Base-by-base conservation (phyloP, 108 stramenopile genomes). In the Mediolabrus comicus region DNA sequence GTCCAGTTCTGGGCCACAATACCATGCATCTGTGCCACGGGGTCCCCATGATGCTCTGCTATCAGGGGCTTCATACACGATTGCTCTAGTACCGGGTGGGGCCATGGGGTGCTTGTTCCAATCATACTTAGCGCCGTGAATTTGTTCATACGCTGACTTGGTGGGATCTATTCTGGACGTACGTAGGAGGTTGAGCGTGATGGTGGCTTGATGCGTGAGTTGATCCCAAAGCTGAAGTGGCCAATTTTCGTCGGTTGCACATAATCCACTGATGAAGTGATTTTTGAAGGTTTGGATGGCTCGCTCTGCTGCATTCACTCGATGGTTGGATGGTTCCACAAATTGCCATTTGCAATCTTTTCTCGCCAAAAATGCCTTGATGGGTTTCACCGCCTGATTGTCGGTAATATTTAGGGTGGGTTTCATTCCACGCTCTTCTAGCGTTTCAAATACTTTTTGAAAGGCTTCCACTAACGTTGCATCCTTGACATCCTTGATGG, bases 1-100 rank as follows among this genome's bases (percentile, higher is more conserved):
- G 10, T 84, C 72, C 31, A 73, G 29, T 4, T 76, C 74, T n/a
- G 84, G 80, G 3, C 77, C 77, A n/a, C 81, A 17, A 52, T 81
- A 84, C 80, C 80, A 81, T 14, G 62, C 71, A 19, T 58, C 67
- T n/a, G 14, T 26, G 5, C 62, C 77, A 25, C 75, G 73, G 34
- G 49, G 43, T 22, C 67, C 77, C 69, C 60, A 65, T 1, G 78
- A 59, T 17, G 71, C 33, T 2, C 60, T 39, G 1, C 52, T 52
- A 10, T 32, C 4, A 22, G 6, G 8, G 1, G 29, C 14, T 27
- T 62, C 35, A 67, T 62, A 62, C 46, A 41, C 11, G 32, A 75
- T 26, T 0, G 67, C 62, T 16, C 69, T 33, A 19, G 74, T 53
- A 2, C 67, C 53, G 1, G 39, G 17, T 16, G 24, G 39, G 56